Evolutionary conservation across 495 filamentous ascomycete genomes (phyloP), one percentile per base, ranked within the genome.

Genomic region (Aspergillus leporis): DNA sequence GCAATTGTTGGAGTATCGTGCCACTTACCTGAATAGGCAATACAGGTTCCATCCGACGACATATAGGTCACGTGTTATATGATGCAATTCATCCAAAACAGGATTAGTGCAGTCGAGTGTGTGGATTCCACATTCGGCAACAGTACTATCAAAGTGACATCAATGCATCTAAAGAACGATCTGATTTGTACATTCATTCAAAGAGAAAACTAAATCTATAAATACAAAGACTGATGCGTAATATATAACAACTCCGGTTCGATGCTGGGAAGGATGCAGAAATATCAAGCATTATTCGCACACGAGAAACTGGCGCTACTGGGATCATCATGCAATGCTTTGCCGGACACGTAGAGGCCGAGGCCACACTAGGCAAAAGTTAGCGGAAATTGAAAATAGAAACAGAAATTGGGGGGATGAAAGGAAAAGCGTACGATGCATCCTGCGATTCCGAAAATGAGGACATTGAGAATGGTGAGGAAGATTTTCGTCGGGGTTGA

Each of bases 381-480:
- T 51, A 71, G 62, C 22, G 55, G 2, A 10, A 14, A 45, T 16
- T 34, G 16, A 14, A 30, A n/a, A 14, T 1, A 19, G 0, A 10
- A 41, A 25, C 22, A 5, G 12, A 2, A 32, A 8, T 0, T 21
- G 14, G 30, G 1, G 14, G 19, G 7, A 13, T 19, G 12, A 53
- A 14, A 23, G n/a, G 4, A 1, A 18, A 18, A 58, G 67, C 70
- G 55, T 67, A 73, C 70, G 57, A 74, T 67, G 25, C 62, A 62
- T 30, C 41, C 59, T n/a, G 69, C 85, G 55, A 89, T 77, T 25
- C 74, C 64, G 55, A 89, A 79, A 48, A 80, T 74, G 18, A 81
- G 1, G 8, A 66, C 56, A 61, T 87, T 88, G 60, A 80, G 16
- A 16, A 74, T 60, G 1, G 72, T 73, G 60, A 81, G 64, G 2